Evolutionary conservation across 352 stramenopile species (phyloP), one percentile per base, ranked within the genome.

Genomic region (Globisporangium rhizosaccharum): DNA sequence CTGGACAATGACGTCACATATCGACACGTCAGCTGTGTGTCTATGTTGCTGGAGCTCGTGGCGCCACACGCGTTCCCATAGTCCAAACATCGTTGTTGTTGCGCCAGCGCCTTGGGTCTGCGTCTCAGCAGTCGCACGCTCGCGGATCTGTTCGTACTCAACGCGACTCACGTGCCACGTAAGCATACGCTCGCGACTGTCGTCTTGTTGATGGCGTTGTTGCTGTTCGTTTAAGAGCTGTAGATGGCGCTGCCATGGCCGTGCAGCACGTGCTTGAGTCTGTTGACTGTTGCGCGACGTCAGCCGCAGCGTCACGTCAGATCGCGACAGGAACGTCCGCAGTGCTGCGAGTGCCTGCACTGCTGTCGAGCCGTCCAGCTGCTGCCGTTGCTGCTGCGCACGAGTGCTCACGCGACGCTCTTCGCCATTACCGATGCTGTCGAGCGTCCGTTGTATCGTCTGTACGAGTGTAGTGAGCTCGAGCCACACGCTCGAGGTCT

Each of bases 21-120:
- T 20, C 1, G 51, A 55, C 39, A 76, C 25, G 6, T 54, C 50
- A 2, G 61, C 63, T 7, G 18, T 8, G 47, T 47, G 45, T 8
- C 26, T 39, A 36, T 66, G 49, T 12, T 56, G 54, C 44, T 61
- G 59, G 0, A 62, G 49, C 46, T 79, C 71, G 55, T 67, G 68
- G n/a, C 67, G 30, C 70, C 72, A 80, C 44, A 80, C 52, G 18
- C 55, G 65, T 20, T 25, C 57, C 74, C 74, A 81, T 50, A 80
- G 63, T 11, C 17, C 42, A 26, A 28, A 39, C 25, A 8, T 39
- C 10, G 33, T 39, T 12, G 33, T 10, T 8, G 1, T 39, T 39
- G 33, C 7, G 8, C 8, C 33, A 10, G 33, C 10, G 33, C 33
- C 10, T 10, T 39, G 6, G 33, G 33, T 39, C 33, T 39, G 33